phyloP scores from a whole-genome alignment of 116 monocot species.

The Cymodocea nodosa region DNA sequence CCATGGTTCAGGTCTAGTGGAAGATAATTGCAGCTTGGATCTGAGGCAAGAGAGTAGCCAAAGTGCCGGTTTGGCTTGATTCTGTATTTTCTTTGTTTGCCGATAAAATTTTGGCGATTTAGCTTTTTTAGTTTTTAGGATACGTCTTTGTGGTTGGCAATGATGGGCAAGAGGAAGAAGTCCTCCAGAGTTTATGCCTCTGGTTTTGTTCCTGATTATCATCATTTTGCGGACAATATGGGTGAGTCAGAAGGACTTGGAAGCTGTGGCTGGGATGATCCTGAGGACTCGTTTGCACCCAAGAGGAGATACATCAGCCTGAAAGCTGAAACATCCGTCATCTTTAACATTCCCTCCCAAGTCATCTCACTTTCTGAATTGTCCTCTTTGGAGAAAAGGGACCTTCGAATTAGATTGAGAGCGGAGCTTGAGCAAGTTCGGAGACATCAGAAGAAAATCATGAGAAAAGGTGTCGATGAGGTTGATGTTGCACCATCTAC shows the following conservation, averaged over 20 bases:
- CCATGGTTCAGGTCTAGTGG: too few species aligned
- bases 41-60: too few species aligned
- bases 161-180: conserved; percentile 73
- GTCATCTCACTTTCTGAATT: conserved; percentile 39
- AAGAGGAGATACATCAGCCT: conserved; percentile 74
- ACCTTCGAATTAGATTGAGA: conserved; percentile 25
- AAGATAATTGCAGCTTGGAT: too few species aligned
- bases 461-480: conserved; percentile 17
- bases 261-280: conserved; percentile 49
- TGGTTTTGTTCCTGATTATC: conserved; percentile 57
- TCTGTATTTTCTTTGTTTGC: too few species aligned
- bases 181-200: conserved; percentile 39
- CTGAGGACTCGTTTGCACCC: conserved; percentile 60
- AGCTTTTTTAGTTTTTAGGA: too few species aligned
- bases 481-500: conserved; percentile 26
- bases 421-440: conserved; percentile 53
- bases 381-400: conserved; percentile 34
- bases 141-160: not conserved
- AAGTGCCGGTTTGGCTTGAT: too few species aligned
- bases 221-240: conserved; percentile 58
- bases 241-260: conserved; percentile 74
- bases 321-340: conserved; percentile 23
- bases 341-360: conserved; percentile 43
- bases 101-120: too few species aligned
- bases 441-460: conserved; percentile 38